Percentiles rank a stretch among this genome's conserved stretches.
phyloP scores from a whole-genome alignment of 257 asterid species.

The Scutellaria galericulata region DNA sequence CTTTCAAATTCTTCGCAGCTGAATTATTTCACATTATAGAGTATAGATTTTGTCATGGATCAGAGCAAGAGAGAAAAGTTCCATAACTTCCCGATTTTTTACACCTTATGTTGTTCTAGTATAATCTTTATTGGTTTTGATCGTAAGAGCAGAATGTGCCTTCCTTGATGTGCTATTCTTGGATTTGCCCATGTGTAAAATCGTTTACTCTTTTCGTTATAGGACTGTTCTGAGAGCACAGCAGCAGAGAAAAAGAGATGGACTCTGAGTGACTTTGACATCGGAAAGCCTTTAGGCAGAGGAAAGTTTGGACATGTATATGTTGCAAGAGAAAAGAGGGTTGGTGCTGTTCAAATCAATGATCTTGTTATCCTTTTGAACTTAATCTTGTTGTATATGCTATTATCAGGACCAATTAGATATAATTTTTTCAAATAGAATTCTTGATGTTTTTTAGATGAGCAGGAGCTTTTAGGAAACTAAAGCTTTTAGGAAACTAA shows the following conservation, averaged over 20 bases:
- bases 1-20: conserved; percentile 7
- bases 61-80: neutral
- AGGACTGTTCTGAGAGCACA: conserved; percentile 62
- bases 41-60: neutral
- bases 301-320: conserved; percentile 99
- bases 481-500: neutral
- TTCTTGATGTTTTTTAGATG: conserved; percentile 3
- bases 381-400: neutral
- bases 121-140: neutral
- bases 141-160: conserved; percentile 5
- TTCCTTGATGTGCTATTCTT: neutral
- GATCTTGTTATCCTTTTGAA: neutral
- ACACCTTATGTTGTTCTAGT: neutral
- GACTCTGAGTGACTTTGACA: conserved; percentile 83
- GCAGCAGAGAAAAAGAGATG: conserved; percentile 74
- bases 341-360: conserved; percentile 32
- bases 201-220: conserved; percentile 37
- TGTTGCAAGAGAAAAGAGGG: conserved; percentile 89
- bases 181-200: neutral
- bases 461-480: neutral
- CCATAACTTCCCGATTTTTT: no score
- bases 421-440: neutral
- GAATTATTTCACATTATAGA: neutral
- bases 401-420: neutral
- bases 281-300: conserved; percentile 97